Percentiles rank a stretch among this genome's conserved stretches.
These are phyloP conservation scores for Myriosclerotinia curreyana DNA, from an alignment of 2,329 filamentous ascomycete genomes.

Conservation along the genomic window DNA sequence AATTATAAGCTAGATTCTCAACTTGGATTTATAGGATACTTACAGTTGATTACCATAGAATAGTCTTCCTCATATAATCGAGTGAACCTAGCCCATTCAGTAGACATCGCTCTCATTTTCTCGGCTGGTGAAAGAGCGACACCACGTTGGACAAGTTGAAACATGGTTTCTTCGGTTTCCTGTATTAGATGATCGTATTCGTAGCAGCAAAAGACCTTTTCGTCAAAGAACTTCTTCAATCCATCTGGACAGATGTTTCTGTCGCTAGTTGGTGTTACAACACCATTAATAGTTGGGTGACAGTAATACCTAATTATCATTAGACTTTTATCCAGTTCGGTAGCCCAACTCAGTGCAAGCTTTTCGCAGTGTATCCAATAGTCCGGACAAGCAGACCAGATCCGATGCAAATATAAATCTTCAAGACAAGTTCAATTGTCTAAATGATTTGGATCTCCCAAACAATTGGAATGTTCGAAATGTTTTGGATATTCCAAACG, in stretches of 20 bases:
- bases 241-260: slow-evolving; percentile 41
- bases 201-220: slow-evolving; percentile 44
- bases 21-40: slow-evolving; percentile 22
- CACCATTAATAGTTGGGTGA: slow-evolving; percentile 33
- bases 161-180: slow-evolving; percentile 48
- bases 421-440: too few relatives aligned
- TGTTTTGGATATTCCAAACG: too few relatives aligned
- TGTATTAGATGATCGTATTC: slow-evolving; percentile 43
- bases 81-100: slow-evolving; percentile 46
- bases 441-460: too few relatives aligned
- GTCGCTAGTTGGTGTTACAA: slow-evolving; percentile 27
- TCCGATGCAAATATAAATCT: too few relatives aligned
- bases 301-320: slow-evolving; percentile 34
- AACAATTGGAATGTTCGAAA: too few relatives aligned
- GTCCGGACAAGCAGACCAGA: too few relatives aligned
- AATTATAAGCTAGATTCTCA: neutral
- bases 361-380: neutral
- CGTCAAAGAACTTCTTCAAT: slow-evolving; percentile 41
- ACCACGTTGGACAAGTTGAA: slow-evolving; percentile 48
- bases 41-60: slow-evolving; percentile 40
- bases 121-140: slow-evolving; percentile 46
- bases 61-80: slow-evolving; percentile 46
- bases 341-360: neutral
- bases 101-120: slow-evolving; percentile 46
- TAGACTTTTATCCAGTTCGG: neutral